These are phyloP conservation scores for Aurifilum marmelostoma DNA, from an alignment of 2,329 filamentous ascomycete species.

Conservation along the genomic window DNA sequence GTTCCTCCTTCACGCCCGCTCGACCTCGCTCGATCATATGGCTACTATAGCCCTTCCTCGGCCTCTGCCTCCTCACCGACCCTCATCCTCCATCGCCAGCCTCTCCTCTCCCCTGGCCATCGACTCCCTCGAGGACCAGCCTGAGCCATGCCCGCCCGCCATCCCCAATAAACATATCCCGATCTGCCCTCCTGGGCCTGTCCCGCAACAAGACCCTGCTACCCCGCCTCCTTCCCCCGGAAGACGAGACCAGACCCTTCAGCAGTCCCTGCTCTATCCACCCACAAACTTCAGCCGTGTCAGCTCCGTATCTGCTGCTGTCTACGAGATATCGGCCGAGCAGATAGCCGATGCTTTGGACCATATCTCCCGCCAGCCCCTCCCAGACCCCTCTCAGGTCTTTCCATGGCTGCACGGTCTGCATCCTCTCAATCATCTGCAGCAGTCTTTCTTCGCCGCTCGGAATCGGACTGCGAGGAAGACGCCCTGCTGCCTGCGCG, in stretches of 20 bases:
- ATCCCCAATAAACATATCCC: conserved; percentile 91
- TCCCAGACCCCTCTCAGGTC: conserved; percentile 82
- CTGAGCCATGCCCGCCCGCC: conserved; percentile 42
- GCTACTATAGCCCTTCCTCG: conserved; percentile 57
- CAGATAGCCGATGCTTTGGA: conserved; percentile 75
- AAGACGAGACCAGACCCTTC: conserved; percentile 55
- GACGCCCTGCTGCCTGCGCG: conserved; percentile 76
- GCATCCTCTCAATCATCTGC: conserved; percentile 84
- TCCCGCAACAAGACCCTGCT: conserved; percentile 55
- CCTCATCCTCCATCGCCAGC: conserved; percentile 39
- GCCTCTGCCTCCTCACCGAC: conserved; percentile 39
- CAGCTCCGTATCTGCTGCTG: conserved; percentile 55
- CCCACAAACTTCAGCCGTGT: conserved; percentile 63
- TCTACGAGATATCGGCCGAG: conserved; percentile 74
- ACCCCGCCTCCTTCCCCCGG: conserved; percentile 70
- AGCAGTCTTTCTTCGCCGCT: conserved; percentile 86
- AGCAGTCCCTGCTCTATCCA: conserved; percentile 74
- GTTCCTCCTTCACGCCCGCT: neutral
- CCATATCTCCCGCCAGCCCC: conserved; percentile 74
- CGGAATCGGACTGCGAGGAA: conserved; percentile 71
- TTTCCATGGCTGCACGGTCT: conserved; percentile 97
- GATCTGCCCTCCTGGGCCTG: conserved; percentile 82
- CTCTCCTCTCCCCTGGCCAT: conserved; percentile 39
- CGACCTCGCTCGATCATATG: conserved; percentile 41
- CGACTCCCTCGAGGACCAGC: conserved; percentile 42